A percentile compares a stretch with the other conserved stretches of the same genome.
Conservation (phyloP, 2,329 filamentous ascomycete species). For the Aaosphaeria pasadenensis region DNA sequence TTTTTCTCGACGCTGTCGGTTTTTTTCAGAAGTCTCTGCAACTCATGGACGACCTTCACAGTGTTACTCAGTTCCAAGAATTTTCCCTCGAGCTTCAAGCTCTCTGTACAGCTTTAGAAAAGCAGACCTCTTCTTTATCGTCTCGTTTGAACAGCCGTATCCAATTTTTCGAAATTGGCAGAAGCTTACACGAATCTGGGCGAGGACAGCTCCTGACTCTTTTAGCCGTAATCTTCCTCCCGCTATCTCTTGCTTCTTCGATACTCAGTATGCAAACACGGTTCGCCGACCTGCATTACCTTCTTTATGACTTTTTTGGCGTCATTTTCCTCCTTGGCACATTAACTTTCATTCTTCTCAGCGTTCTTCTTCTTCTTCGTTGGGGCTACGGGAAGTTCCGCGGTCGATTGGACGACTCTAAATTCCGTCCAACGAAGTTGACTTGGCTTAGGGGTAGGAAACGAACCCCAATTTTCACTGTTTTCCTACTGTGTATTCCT, state of each 20-base stretch:
- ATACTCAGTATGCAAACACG: constrained; percentile 6
- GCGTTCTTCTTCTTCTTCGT: background rate
- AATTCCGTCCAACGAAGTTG: background rate
- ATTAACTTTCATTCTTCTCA: background rate
- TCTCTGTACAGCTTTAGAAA: no score
- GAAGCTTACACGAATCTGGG: background rate
- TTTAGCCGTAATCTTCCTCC: constrained; percentile 3
- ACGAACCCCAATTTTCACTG: background rate
- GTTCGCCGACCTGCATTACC: background rate
- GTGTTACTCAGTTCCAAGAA: no score
- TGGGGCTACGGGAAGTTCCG: background rate
- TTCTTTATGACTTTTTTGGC: constrained; percentile 5
- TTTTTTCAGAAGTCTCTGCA: no score
- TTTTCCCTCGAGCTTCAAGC: no score
- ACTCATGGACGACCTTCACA: no score
- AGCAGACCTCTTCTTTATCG: no score
- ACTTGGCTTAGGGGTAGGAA: background rate
- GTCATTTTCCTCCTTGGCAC: constrained; percentile 1
- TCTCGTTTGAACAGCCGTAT: no score
- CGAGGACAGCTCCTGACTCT: constrained; percentile 1
- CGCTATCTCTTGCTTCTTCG: constrained; percentile 1
- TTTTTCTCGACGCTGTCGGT: no score
- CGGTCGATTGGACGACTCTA: background rate
- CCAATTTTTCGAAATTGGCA: no score
- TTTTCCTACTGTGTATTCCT: background rate